phyloP scores from a whole-genome alignment of 106 monocot species.

The Ottelia alismoides region DNA sequence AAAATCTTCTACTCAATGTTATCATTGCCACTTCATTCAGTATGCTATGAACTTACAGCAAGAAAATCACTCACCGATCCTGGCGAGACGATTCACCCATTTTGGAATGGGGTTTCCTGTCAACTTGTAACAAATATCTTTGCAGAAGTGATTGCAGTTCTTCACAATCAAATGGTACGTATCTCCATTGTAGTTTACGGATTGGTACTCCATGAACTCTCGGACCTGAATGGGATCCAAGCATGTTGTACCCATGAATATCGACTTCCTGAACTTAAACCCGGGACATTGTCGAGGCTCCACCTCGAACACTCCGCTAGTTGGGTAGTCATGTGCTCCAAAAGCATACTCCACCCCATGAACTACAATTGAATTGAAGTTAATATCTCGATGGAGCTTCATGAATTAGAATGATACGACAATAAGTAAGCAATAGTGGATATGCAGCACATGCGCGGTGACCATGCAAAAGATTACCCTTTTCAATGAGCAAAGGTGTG shows the following conservation, averaged over 20 bases:
- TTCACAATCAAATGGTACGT: conserved; percentile 17
- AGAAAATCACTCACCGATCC: too few relatives aligned
- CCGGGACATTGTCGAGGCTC: conserved; percentile 13
- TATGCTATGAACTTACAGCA: too few relatives aligned
- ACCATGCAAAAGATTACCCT: too few relatives aligned
- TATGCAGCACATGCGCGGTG: too few relatives aligned
- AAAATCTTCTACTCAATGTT: too few relatives aligned
- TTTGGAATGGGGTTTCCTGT: conserved; percentile 21
- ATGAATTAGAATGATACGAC: too few relatives aligned
- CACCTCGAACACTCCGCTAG: conserved; percentile 21
- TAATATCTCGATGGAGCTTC: too few relatives aligned
- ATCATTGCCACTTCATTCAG: too few relatives aligned
- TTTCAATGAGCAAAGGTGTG: too few relatives aligned
- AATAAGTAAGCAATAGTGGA: too few relatives aligned
- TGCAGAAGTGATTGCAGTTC: conserved; percentile 23
- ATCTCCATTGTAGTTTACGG: conserved; percentile 17
- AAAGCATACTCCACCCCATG: conserved; percentile 24
- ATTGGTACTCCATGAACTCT: conserved; percentile 6
- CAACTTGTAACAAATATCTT: conserved; percentile 15
- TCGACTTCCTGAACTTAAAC: conserved; percentile 13
- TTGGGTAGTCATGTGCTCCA: conserved; percentile 13
- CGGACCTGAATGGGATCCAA: conserved; percentile 2
- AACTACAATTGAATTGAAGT: too few relatives aligned
- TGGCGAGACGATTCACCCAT: conserved; percentile 26
- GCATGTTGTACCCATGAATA: conserved; percentile 11